phyloP scores from a whole-genome alignment of 2,329 filamentous ascomycete species.

The Calonectria hawksworthii region DNA sequence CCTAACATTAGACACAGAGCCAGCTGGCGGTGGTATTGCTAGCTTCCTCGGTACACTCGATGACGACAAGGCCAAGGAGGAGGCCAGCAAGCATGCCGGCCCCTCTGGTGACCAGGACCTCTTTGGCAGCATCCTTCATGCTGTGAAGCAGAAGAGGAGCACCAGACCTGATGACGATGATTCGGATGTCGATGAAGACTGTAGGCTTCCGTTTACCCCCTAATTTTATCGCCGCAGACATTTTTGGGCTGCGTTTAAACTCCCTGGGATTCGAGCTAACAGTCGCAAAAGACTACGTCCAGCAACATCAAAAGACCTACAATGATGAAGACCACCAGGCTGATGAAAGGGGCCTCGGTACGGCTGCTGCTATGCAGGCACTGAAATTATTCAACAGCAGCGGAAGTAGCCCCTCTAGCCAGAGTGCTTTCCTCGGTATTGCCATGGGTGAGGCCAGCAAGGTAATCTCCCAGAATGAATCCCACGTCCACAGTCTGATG shows the following conservation, averaged over 20 bases:
- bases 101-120: constrained; percentile 61
- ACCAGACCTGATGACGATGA: constrained; percentile 63
- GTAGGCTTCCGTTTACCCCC: constrained; percentile 47
- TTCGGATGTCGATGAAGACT: constrained; percentile 65
- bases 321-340: constrained; percentile 62
- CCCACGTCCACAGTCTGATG: background rate
- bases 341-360: constrained; percentile 70
- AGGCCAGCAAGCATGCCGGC: constrained; percentile 63
- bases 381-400: constrained; percentile 82
- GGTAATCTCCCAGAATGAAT: constrained; percentile 43
- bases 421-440: constrained; percentile 86
- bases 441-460: constrained; percentile 92
- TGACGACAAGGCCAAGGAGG: constrained; percentile 61
- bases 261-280: background rate
- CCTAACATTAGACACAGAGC: constrained; percentile 44
- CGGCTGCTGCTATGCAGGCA: constrained; percentile 85
- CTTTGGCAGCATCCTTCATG: constrained; percentile 63
- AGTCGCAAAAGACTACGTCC: constrained; percentile 69
- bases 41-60: constrained; percentile 63
- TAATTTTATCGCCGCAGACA: background rate
- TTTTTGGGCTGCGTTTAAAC: background rate
- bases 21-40: constrained; percentile 53
- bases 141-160: constrained; percentile 64
- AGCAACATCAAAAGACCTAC: constrained; percentile 83
- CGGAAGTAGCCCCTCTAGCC: constrained; percentile 64